Percentiles rank a stretch among this genome's conserved stretches.
Evolutionary conservation across 164 flowering plant species (phyloP).

Genomic region (Vitis riparia): DNA sequence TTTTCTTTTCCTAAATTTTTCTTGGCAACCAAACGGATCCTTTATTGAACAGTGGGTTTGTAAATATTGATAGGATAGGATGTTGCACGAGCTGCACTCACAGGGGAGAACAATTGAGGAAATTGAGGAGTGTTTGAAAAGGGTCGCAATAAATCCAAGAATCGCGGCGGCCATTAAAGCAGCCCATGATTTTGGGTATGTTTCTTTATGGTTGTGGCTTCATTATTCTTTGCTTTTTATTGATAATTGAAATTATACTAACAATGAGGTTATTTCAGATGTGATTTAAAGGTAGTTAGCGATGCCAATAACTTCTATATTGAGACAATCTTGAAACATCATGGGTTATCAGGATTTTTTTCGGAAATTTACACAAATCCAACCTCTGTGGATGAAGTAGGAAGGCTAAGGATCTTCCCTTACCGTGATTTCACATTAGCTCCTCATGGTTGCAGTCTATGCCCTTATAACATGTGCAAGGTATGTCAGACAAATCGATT

Average conservation of each 20-base stretch:
- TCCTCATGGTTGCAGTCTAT: constrained; percentile 60
- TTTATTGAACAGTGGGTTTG: neutral
- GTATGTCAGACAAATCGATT: constrained; percentile 25
- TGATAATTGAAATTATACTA: neutral
- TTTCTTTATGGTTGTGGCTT: neutral
- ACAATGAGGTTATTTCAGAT: constrained; percentile 40
- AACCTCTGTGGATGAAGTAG: constrained; percentile 44
- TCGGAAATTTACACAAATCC: constrained; percentile 73
- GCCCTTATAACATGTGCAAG: constrained; percentile 89
- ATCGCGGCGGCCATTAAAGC: constrained; percentile 54
- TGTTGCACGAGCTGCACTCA: constrained; percentile 64
- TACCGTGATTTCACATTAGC: constrained; percentile 40
- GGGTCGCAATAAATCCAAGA: constrained; percentile 48
- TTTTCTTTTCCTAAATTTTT: no score
- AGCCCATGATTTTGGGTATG: constrained; percentile 71
- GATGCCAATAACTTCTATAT: constrained; percentile 83
- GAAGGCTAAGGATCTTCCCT: constrained; percentile 64
- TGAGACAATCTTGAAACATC: constrained; percentile 68
- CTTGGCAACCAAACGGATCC: no score
- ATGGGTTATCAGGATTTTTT: constrained; percentile 63
- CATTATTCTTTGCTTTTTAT: neutral
- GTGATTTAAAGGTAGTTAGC: constrained; percentile 74
- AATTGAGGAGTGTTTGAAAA: constrained; percentile 55
- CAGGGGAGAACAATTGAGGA: constrained; percentile 60
- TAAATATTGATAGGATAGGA: constrained; percentile 27